These are phyloP conservation scores for Candida ficus DNA, from an alignment of 805 yeast genomes.

Conservation along the genomic window DNA sequence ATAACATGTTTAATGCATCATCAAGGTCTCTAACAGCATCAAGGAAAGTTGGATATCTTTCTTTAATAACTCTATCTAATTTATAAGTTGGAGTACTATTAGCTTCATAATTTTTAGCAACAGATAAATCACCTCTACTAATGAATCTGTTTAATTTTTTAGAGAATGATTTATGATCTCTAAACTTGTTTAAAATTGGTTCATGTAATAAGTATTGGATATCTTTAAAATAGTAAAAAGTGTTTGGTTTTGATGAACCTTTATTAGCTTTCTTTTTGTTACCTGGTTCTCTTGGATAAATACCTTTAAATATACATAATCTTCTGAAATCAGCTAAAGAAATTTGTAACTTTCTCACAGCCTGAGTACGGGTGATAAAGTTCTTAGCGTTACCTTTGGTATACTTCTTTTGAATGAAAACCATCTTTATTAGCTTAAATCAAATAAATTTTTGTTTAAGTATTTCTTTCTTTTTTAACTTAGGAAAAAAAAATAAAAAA, in stretches of 20 bases:
- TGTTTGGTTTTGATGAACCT: slow-evolving; percentile 95
- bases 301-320: slow-evolving; percentile 95
- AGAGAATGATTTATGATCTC: slow-evolving; percentile 94
- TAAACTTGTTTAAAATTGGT: slow-evolving; percentile 83
- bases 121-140: slow-evolving; percentile 86
- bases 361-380: slow-evolving; percentile 91
- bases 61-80: slow-evolving; percentile 86
- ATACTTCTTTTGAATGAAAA: slow-evolving; percentile 68
- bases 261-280: slow-evolving; percentile 95
- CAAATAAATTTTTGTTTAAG: too few relatives aligned
- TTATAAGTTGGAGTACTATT: slow-evolving; percentile 73
- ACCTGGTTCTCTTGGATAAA: slow-evolving; percentile 94
- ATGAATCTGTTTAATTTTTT: slow-evolving; percentile 84
- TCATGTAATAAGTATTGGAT: slow-evolving; percentile 94
- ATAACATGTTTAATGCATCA: slow-evolving; percentile 93
- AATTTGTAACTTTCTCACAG: slow-evolving; percentile 85
- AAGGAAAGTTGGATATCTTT: slow-evolving; percentile 88
- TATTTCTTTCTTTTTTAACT: too few relatives aligned
- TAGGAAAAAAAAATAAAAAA: background rate
- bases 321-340: slow-evolving; percentile 96
- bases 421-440: too few relatives aligned
- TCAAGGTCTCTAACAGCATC: slow-evolving; percentile 93
- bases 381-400: slow-evolving; percentile 86
- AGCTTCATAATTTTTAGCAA: slow-evolving; percentile 80
- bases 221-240: slow-evolving; percentile 91